Evolutionary conservation across 2,329 filamentous ascomycete species (phyloP), one percentile per base, ranked within the genome.

Genomic region (Colletotrichum endophyticum): DNA sequence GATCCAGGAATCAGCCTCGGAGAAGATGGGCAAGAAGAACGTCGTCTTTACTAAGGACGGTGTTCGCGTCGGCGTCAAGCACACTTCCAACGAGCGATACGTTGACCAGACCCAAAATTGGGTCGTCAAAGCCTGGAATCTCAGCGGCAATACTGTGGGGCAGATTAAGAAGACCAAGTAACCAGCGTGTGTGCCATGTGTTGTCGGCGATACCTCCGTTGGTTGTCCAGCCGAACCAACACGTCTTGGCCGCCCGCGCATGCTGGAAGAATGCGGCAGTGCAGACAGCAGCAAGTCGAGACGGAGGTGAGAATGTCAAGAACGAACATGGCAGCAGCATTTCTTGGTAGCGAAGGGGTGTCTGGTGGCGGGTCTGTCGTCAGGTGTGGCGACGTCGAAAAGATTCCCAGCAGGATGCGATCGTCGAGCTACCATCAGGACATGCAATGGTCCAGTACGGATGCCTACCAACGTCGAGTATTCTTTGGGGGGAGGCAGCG

Each of bases 41-140:
- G 91, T 96, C 73, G 88, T 92, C 56, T 94, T 95, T 84, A 93
- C 92, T 53, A 95, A 94, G 83, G 94, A 95, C 73, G 94, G 94
- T 72, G 86, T 95, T 77, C 91, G 91, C 76, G 93, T 96, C 61
- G 92, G 92, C 66, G 90, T 96, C 77, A 94, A 93, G 85, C 89
- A 95, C 77, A 84, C 94, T 66, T 89, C 90, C 79, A 89, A 91
- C 70, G 94, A 96, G 85, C 91, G 90, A 64, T 95, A 95, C 82
- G 91, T 95, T 80, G 94, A 96, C 80, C 89, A 88, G 81, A 95
- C 94, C 22, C 94, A 96, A 86, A 92, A 89, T 79, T 91, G 89
- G 85, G 85, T 93, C 70, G 91, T 93, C 73, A 93, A 92, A 85
- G 91, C 92, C 2, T 94, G 92, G 92, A 92, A 93, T 80, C 81